Evolutionary conservation across 2,329 filamentous ascomycete species (phyloP), one percentile per base, ranked within the genome.

Genomic region (Grosmannia penicillata): DNA sequence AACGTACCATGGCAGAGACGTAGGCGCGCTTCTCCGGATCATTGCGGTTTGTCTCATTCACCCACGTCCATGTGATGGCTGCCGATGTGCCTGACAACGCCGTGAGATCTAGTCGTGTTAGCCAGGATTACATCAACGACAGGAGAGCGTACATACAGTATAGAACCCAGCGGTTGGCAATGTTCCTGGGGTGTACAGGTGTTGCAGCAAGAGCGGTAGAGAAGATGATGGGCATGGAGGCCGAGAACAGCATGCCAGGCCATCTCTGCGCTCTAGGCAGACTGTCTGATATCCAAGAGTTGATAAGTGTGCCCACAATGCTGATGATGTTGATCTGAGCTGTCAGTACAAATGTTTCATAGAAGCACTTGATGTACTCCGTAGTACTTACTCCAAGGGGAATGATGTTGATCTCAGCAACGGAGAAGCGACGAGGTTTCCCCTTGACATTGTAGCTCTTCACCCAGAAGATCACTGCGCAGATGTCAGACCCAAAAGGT

Each of bases 391-490:
- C 49, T 3, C 49, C 50, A 4, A 52, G 46, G 9, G 50, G 50
- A 26, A 49, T 52, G 22, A 52, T 49, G 37, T 51, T 52, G 32
- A 52, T 52, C 25, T 50, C 45, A 1, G 48, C 43, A 8, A 51
- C 48, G 4, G 49, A 49, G 27, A 51, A 51, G 5, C 42, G 22
- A 9, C 35, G 19, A 6, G 44, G 41, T 21, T 50, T 33, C 9
- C 47, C 49, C 18, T 39, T 25, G 14, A 46, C 41, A 23, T 52
- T 52, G 40, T 51, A 51, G 25, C 48, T 51, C 32, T 52, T 52
- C 19, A 52, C 47, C 49, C 48, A 52, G 36, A 50, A 52, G 8
- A 52, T 52, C 49, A 51, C 48, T 50, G n/a, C 5, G n/a, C n/a
- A n/a, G n/a, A n/a, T n/a, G n/a, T n/a, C n/a, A n/a, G n/a, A n/a